Base-by-base conservation (phyloP, 2,329 filamentous ascomycete genomes). In the Talaromyces sp. region DNA sequence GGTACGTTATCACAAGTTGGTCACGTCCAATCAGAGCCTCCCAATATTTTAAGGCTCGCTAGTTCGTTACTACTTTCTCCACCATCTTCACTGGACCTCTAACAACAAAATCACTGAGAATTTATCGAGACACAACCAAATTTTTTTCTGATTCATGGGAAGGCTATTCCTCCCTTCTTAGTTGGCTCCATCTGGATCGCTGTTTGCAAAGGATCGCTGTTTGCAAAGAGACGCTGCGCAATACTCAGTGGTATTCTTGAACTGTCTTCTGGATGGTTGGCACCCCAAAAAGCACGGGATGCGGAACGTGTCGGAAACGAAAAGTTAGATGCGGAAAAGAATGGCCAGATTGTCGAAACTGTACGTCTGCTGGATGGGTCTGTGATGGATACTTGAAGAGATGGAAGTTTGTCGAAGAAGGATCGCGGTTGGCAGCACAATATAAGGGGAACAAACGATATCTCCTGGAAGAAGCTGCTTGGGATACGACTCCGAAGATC, bases 401-500 rank as follows among this genome's bases (percentile, higher is more conserved):
- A 50, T 60, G 59, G 59, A 60, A 60, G 27, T 56, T 60, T 56
- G 51, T 60, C 40, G 51, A 60, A 16, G 59, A 60, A 34, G 40
- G 16, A 28, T 31, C 51, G 34, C 59, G 52, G 27, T 7, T 60
- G 23, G 59, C 52, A 14, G 51, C 50, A 36, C 36, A 56, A 16
- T 60, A 60, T 44, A 54, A 47, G 52, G 23, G 23, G 23, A 23
- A 23, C 23, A 60, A 60, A 53, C 56, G 52, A n/a, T 60, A 60
- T 27, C 40, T 60, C 12, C 56, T 60, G n/a, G 59, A 60, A 27
- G 59, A 44, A 30, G 34, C 42, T 44, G 16, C 18, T 56, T 23
- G 51, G 31, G 59, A 47, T 54, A 9, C n/a, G 14, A 27, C 16
- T 16, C 40, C 59, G 6, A 44, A 8, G 23, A 33, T 47, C 36